Conservation (phyloP, 768 basidiomycete genomes). For the Dacryopinax spathularia region DNA sequence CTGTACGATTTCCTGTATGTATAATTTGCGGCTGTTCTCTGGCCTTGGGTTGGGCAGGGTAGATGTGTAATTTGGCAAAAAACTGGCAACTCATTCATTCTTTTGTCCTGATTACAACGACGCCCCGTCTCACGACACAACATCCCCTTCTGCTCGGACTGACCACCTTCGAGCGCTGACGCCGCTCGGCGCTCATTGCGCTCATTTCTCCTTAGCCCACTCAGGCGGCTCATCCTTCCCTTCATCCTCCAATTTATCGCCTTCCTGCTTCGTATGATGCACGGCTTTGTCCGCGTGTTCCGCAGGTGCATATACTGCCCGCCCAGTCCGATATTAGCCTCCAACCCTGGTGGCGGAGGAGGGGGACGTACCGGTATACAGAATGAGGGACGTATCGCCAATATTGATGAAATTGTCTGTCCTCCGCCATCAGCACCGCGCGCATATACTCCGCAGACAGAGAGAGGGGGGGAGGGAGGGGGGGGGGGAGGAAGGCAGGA, state of each 20-base stretch:
- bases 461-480: no score
- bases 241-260: constrained; percentile 25
- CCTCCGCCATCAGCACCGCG: neutral
- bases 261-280: constrained; percentile 28
- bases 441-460: no score
- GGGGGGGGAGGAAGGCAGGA: no score
- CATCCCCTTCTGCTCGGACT: no score
- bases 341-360: neutral
- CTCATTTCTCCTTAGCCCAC: constrained; percentile 19
- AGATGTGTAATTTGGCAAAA: neutral
- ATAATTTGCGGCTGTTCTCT: no score
- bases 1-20: neutral
- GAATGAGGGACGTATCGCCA: constrained; percentile 23
- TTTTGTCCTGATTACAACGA: no score
- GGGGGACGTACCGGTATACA: constrained; percentile 22
- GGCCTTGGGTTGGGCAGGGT: no score
- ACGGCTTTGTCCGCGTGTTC: constrained; percentile 24
- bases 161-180: no score
- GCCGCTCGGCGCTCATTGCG: neutral
- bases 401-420: constrained; percentile 21
- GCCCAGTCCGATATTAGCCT: neutral
- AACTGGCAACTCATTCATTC: neutral
- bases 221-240: constrained; percentile 28
- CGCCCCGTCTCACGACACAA: no score
- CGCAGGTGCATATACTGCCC: constrained; percentile 11